Evolutionary conservation across 179 eudicot species (phyloP).

Genomic region (Spergularia azorica): DNA sequence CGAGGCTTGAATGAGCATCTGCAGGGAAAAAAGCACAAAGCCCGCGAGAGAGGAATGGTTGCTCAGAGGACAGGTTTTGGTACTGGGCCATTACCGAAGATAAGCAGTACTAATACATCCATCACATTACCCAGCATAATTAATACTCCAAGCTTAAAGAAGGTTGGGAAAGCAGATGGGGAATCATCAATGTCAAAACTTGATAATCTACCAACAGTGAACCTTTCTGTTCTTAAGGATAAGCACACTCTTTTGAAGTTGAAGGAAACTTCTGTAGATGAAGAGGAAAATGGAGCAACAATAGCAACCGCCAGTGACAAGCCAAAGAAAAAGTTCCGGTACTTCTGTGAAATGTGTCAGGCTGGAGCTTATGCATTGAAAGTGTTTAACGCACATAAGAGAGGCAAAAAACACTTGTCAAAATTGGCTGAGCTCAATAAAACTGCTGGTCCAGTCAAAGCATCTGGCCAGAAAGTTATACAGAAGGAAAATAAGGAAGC

Average conservation of each 20-base stretch:
- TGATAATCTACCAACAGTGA: neutral
- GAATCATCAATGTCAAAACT: constrained; percentile 11
- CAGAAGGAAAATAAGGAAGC: constrained; percentile 11
- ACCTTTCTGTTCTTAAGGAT: neutral
- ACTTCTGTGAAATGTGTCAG: constrained; percentile 52
- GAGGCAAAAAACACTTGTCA: constrained; percentile 53
- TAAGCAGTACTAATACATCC: constrained; percentile 16
- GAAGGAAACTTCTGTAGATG: constrained; percentile 3
- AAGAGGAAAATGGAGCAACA: constrained; percentile 10
- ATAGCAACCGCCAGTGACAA: constrained; percentile 16
- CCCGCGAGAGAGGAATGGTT: constrained; percentile 39
- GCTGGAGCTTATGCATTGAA: constrained; percentile 36
- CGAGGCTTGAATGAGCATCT: constrained; percentile 53
- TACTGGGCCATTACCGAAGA: constrained; percentile 43
- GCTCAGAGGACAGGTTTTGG: constrained; percentile 37
- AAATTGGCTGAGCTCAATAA: constrained; percentile 19
- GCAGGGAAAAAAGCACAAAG: constrained; percentile 63
- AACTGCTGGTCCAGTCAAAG: constrained; percentile 5
- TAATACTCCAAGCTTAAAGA: neutral
- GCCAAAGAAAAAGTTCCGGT: constrained; percentile 27
- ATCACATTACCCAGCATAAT: neutral
- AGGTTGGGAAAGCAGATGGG: constrained; percentile 13
- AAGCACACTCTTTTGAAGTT: constrained; percentile 1
- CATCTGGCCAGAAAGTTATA: neutral
- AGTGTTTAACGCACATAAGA: constrained; percentile 44